Evolutionary conservation across 176 grass and related monocot genomes (phyloP), one percentile per base, ranked within the genome.

Genomic region (Cymbopogon citratus): DNA sequence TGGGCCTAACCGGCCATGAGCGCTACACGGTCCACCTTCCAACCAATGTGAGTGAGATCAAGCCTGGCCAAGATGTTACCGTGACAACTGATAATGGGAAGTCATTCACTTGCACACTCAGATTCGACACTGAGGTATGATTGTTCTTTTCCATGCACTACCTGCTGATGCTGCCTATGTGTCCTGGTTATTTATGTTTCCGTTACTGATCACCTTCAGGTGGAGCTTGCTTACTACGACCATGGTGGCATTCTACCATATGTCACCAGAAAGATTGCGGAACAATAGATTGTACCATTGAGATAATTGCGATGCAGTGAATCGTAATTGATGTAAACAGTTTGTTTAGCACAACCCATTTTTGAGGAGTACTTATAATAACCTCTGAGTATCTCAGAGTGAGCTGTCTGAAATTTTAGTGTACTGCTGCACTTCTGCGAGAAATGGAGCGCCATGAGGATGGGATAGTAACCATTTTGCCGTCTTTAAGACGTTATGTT

Each of bases 221-320:
- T 98, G 90, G 95, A 98, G 80, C 78, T 98, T 36, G 95, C 92
- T 23, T 98, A 98, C 78, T 98, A 93, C 79, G 82, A 94, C 57
- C 77, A 98, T 18, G 95, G 95, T 38, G 95, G 95, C 24, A 98
- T 98, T 86, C 85, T 98, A 19, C 95, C 95, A 21, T 98, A 84
- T 77, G 95, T 95, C 28, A 91, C 89, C 77, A 81, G 95, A 34
- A 93, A 94, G 83, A 81, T 75, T 2, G 83, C 85, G 1, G 61
- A 91, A 43, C 79, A 94, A 63, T 97, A 97, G 86, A 28, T 69
- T 60, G 67, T 38, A 31, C 36, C 34, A 9, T 61, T 26, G 59
- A 80, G 68, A 62, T 76, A 31, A 84, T 70, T 85, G 59, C 27
- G 66, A 82, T 31, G 59, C 35, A 35, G 73, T 15, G 12, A 89